These are phyloP conservation scores for Populus alba DNA, from an alignment of 345 rosid genomes.

Conservation along the genomic window DNA sequence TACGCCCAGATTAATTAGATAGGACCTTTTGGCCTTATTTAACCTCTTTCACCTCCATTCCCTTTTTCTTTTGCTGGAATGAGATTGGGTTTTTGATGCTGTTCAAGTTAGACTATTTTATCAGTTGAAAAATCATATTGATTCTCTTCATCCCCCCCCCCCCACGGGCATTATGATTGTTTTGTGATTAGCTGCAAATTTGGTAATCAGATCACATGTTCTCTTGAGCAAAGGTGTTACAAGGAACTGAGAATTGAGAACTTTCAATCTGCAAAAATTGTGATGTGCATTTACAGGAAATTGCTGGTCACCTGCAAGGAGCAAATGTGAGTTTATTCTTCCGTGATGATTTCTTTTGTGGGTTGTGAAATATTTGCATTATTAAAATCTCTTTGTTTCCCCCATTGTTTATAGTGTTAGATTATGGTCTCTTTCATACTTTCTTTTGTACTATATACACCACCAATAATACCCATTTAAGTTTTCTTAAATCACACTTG, in stretches of 20 bases:
- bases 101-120: not conserved
- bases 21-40: not conserved
- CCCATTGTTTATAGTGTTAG: not conserved
- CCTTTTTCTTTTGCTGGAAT: not conserved
- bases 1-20: not conserved
- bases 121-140: not conserved
- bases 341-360: not conserved
- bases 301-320: conserved; percentile 80
- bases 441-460: not conserved
- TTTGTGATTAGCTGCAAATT: conserved; percentile 24
- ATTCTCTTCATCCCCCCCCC: not conserved
- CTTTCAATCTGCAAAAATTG: conserved; percentile 70
- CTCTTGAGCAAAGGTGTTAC: conserved; percentile 97
- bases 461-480: not conserved
- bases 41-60: not conserved
- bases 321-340: conserved; percentile 72
- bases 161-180: not conserved
- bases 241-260: conserved; percentile 93
- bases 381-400: not conserved
- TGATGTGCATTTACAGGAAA: conserved; percentile 83
- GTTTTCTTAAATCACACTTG: not conserved
- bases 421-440: not conserved
- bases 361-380: not conserved
- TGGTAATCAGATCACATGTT: conserved; percentile 61
- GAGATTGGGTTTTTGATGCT: not conserved